Percentiles rank a stretch among this genome's conserved stretches.
Conservation (phyloP, 345 rosid species). For the Arabidopsis arenosa region DNA sequence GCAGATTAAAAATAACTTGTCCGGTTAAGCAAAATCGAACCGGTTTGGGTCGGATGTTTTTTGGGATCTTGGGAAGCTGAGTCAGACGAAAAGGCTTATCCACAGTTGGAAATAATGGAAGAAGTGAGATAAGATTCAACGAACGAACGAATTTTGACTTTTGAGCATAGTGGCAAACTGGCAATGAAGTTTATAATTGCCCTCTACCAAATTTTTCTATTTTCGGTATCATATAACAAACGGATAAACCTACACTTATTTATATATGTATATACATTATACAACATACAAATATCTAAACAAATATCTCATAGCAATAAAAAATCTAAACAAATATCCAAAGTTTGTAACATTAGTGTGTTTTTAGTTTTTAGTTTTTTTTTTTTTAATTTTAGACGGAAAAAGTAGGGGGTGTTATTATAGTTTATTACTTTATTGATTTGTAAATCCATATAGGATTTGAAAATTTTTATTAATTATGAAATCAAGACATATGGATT, state of each 20-base stretch:
- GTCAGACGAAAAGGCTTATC: constrained; percentile 37
- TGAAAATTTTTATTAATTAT: too few species aligned
- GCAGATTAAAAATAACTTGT: not conserved
- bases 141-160: not conserved
- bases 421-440: too few species aligned
- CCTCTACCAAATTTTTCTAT: not conserved
- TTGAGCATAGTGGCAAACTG: not conserved
- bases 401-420: too few species aligned
- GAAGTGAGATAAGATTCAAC: constrained; percentile 28
- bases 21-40: not conserved
- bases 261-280: too few species aligned
- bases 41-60: not conserved
- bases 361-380: too few species aligned
- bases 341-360: too few species aligned
- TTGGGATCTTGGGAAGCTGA: constrained; percentile 13
- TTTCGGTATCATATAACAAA: not conserved
- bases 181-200: not conserved
- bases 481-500: too few species aligned
- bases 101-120: constrained; percentile 6
- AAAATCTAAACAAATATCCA: too few species aligned
- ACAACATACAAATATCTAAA: too few species aligned
- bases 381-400: not conserved
- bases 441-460: too few species aligned
- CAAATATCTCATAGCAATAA: too few species aligned
- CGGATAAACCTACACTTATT: too few species aligned